phyloP scores from a whole-genome alignment of 805 yeast genomes.

The Lipomyces mesembrius region DNA sequence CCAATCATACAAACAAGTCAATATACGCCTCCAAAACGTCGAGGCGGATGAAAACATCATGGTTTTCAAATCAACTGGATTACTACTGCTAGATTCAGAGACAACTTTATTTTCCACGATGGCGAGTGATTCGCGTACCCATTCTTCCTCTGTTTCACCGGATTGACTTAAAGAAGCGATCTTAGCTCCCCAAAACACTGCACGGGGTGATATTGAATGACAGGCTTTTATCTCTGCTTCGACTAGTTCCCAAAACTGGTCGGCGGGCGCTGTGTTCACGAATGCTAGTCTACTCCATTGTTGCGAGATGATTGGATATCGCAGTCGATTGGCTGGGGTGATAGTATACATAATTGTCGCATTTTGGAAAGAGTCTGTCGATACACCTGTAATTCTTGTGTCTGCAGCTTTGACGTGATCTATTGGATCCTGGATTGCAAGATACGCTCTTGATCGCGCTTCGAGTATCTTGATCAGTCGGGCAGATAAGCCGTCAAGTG shows the following conservation, averaged over 20 bases:
- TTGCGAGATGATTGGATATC: constrained; percentile 24
- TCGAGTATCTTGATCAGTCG: constrained; percentile 1
- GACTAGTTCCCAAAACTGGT: constrained; percentile 12
- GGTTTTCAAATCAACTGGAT: not conserved
- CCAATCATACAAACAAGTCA: constrained; percentile 6
- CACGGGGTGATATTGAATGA: constrained; percentile 11
- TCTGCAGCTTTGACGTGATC: constrained; percentile 5
- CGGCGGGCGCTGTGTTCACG: not conserved
- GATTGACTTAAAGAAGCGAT: constrained; percentile 3
- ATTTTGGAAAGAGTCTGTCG: constrained; percentile 8
- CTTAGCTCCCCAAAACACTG: constrained; percentile 22
- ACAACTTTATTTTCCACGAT: not conserved
- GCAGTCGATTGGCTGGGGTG: constrained; percentile 19
- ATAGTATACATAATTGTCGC: constrained; percentile 21
- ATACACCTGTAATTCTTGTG: constrained; percentile 16
- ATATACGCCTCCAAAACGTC: constrained; percentile 16
- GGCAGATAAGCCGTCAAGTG: not conserved
- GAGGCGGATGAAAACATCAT: not conserved
- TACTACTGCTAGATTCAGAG: not conserved
- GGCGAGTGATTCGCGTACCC: constrained; percentile 8
- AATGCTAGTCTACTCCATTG: constrained; percentile 23
- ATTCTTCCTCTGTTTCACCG: not conserved
- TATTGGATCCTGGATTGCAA: not conserved
- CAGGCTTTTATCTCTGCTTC: not conserved
- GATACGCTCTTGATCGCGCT: constrained; percentile 2